Evolutionary conservation across 1,139 yeast genomes (phyloP).

Genomic region (Candida neerlandica): DNA sequence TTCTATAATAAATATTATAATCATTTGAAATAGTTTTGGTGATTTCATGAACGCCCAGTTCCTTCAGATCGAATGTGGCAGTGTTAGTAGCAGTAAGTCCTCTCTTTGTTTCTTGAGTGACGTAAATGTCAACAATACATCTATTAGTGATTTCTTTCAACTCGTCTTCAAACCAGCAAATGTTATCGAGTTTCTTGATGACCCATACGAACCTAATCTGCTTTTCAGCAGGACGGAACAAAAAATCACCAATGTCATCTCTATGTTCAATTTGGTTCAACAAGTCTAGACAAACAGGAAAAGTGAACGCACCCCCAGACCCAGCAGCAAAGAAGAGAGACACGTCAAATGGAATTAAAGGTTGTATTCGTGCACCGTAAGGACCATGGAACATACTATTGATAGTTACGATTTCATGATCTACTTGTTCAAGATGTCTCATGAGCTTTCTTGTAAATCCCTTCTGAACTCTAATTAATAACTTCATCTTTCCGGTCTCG

Average conservation of each 20-base stretch:
- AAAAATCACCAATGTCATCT: constrained; percentile 31
- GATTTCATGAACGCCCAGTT: not conserved
- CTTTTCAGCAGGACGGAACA: constrained; percentile 34
- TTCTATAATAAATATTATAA: constrained; percentile 14
- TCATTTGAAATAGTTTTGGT: constrained; percentile 2
- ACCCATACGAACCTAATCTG: constrained; percentile 39
- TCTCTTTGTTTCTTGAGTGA: constrained; percentile 19
- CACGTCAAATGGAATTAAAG: constrained; percentile 44
- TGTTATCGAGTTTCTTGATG: constrained; percentile 28
- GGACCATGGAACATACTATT: constrained; percentile 47
- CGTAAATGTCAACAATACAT: constrained; percentile 24
- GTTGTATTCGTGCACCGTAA: constrained; percentile 46
- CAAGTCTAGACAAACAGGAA: constrained; percentile 48
- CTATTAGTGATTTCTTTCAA: constrained; percentile 28
- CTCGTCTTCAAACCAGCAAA: constrained; percentile 42
- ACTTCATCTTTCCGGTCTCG: constrained; percentile 38
- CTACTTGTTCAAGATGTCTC: constrained; percentile 16
- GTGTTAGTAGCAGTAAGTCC: not conserved
- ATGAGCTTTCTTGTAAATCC: constrained; percentile 47
- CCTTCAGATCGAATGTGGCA: not conserved
- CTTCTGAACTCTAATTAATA: constrained; percentile 40
- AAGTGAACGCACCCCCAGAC: constrained; percentile 48
- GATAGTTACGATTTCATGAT: constrained; percentile 18
- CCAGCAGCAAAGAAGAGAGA: constrained; percentile 47
- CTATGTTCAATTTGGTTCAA: constrained; percentile 28